phyloP scores from a whole-genome alignment of 176 grass and related monocot genomes.

The Ensete ventricosum region DNA sequence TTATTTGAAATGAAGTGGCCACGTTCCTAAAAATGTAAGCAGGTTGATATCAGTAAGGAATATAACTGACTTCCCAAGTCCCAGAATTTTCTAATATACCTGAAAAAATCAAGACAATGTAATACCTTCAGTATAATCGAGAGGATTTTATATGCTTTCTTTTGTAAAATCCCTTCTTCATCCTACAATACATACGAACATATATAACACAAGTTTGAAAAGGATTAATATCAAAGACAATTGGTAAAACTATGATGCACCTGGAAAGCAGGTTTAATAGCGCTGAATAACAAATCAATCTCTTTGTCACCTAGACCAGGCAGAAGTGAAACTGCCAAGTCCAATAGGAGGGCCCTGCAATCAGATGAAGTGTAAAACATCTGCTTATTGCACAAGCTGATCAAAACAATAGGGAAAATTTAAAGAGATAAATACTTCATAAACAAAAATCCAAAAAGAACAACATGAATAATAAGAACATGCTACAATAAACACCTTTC shows the following conservation, averaged over 20 bases:
- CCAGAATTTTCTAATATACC: neutral
- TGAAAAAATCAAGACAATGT: neutral
- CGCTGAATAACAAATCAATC: slow-evolving; percentile 61
- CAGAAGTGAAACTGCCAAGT: slow-evolving; percentile 77
- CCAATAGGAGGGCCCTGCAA: slow-evolving; percentile 72
- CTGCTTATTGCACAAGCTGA: neutral
- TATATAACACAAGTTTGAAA: neutral
- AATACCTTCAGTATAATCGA: slow-evolving; percentile 80
- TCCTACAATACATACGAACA: slow-evolving; percentile 41
- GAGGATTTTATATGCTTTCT: slow-evolving; percentile 97
- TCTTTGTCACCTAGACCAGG: slow-evolving; percentile 60
- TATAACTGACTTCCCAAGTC: neutral
- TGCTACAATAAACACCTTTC: neutral
- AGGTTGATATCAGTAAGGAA: neutral
- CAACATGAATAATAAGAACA: neutral
- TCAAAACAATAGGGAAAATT: slow-evolving; percentile 19
- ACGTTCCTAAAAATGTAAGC: slow-evolving; percentile 35
- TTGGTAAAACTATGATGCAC: slow-evolving; percentile 22
- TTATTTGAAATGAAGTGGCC: slow-evolving; percentile 53
- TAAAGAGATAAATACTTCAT: neutral
- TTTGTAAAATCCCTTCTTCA: slow-evolving; percentile 68
- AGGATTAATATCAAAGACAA: neutral
- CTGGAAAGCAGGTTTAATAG: slow-evolving; percentile 91
- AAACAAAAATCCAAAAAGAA: slow-evolving; percentile 8
- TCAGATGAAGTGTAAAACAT: slow-evolving; percentile 11